phyloP scores from a whole-genome alignment of 2,329 filamentous ascomycete species.

The Botrytis paeoniae region DNA sequence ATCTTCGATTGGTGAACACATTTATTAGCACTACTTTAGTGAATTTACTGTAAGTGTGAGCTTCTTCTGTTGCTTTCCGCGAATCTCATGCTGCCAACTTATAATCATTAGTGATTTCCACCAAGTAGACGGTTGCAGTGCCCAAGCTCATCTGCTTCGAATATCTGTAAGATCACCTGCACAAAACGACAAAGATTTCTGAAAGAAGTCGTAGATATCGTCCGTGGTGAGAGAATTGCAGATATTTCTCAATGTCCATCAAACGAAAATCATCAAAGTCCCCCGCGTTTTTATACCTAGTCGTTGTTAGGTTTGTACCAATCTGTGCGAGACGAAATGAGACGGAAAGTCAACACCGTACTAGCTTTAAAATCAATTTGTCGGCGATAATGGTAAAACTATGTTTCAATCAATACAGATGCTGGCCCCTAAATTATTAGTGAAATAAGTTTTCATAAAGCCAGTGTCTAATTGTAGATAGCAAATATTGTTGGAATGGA shows the following conservation, averaged over 20 bases:
- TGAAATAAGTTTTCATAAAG: not conserved
- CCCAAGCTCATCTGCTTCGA: not conserved
- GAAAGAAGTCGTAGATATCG: not conserved
- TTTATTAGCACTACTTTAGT: no score
- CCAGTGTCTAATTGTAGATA: not conserved
- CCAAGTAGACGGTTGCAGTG: not conserved
- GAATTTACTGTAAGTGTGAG: not conserved
- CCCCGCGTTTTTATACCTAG: not conserved
- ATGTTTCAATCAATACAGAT: not conserved
- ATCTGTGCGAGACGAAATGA: not conserved
- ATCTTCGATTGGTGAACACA: no score
- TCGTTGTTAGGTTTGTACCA: not conserved
- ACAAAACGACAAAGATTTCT: not conserved
- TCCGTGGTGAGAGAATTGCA: not conserved
- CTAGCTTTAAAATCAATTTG: rapidly evolving
- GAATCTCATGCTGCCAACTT: not conserved
- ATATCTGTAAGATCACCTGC: not conserved
- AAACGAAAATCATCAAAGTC: not conserved
- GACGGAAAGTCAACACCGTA: not conserved
- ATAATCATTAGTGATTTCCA: not conserved
- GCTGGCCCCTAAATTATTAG: rapidly evolving
- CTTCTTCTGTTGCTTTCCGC: not conserved
- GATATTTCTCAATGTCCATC: not conserved
- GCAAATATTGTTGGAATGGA: not conserved
- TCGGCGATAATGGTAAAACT: not conserved